Conservation (phyloP, 2,329 filamentous ascomycete species). For the Aspergillus viridinutans region DNA sequence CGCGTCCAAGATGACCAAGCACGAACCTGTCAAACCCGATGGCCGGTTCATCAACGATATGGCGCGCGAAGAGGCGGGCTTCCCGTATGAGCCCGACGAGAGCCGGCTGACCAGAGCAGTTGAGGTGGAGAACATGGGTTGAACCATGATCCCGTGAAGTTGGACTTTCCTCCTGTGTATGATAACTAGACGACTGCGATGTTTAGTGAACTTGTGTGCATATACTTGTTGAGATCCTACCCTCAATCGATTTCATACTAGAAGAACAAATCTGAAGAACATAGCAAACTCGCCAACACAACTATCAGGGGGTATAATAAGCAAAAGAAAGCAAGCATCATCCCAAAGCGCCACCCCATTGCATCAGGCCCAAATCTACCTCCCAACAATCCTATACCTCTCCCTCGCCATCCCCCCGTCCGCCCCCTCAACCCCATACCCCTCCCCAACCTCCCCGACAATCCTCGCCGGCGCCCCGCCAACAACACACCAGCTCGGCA, state of each 20-base stretch:
- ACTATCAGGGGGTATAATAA: conserved; percentile 17
- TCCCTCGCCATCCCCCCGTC: conserved; percentile 43
- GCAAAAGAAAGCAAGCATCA: conserved; percentile 1
- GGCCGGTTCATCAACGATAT: conserved; percentile 70
- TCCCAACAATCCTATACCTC: conserved; percentile 38
- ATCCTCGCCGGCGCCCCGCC: conserved; percentile 75
- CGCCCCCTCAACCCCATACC: conserved; percentile 45
- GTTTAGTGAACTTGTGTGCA: neutral
- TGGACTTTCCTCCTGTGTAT: neutral
- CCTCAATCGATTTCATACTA: neutral
- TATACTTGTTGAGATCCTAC: neutral
- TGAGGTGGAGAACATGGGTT: conserved; percentile 24
- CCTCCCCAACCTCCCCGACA: conserved; percentile 65
- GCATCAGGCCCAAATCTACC: too few species aligned
- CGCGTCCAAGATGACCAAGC: conserved; percentile 61
- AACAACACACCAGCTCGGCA: conserved; percentile 90
- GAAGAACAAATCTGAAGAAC: neutral
- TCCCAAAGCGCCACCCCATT: neutral
- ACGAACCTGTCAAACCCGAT: conserved; percentile 54
- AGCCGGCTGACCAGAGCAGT: conserved; percentile 49
- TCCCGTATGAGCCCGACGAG: conserved; percentile 57
- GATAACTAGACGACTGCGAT: neutral
- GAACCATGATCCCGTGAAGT: neutral
- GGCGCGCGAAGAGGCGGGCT: conserved; percentile 61
- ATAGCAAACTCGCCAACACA: conserved; percentile 2